A percentile compares a stretch with the other conserved stretches of the same genome.
phyloP scores from a whole-genome alignment of 768 basidiomycete genomes.

The Atractiella rhizophila region DNA sequence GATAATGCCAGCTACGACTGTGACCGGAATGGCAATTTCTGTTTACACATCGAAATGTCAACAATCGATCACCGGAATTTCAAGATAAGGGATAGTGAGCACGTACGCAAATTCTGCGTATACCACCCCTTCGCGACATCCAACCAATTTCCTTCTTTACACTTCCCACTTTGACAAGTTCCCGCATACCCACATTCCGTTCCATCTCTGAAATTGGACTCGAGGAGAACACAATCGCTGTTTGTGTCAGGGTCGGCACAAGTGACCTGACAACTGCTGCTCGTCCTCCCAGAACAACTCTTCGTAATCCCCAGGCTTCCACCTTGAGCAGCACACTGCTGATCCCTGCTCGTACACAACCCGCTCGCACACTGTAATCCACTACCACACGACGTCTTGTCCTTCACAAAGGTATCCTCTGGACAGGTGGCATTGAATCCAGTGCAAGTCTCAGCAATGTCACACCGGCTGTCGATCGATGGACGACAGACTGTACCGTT shows the following conservation, averaged over 20 bases:
- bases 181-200: slow-evolving; percentile 64
- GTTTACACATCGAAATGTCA: neutral
- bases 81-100: neutral
- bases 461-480: slow-evolving; percentile 39
- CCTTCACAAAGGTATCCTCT: slow-evolving; percentile 32
- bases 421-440: slow-evolving; percentile 53
- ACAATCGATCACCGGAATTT: neutral
- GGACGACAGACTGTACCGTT: slow-evolving; percentile 36
- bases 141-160: slow-evolving; percentile 34
- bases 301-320: slow-evolving; percentile 1
- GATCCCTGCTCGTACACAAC: slow-evolving; percentile 6
- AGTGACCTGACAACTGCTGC: slow-evolving; percentile 48
- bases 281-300: slow-evolving; percentile 27
- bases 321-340: slow-evolving; percentile 11
- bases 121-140: slow-evolving; percentile 31
- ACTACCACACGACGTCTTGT: slow-evolving; percentile 25
- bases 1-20: slow-evolving; percentile 41
- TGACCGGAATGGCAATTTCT: slow-evolving; percentile 28
- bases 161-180: slow-evolving; percentile 36
- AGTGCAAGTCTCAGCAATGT: slow-evolving; percentile 45
- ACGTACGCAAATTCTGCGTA: slow-evolving; percentile 2
- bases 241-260: slow-evolving; percentile 43
- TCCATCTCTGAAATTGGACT: slow-evolving; percentile 44
- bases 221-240: slow-evolving; percentile 42
- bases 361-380: slow-evolving; percentile 5